Evolutionary conservation across 306 rosid species (phyloP), one percentile per base, ranked within the genome.

Genomic region (Cicer bijugum): DNA sequence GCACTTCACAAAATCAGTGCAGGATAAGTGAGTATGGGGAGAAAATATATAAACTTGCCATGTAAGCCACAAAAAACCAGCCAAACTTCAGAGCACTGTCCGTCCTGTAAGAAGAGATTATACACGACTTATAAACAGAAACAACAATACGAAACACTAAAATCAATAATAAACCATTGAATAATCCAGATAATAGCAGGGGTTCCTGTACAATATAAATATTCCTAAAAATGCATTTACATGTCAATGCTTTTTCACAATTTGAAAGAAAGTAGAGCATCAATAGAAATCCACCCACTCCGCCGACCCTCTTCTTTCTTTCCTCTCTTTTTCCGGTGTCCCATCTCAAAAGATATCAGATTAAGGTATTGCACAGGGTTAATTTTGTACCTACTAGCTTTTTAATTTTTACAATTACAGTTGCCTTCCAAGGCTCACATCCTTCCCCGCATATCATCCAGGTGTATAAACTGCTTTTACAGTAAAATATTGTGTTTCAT

Each of bases 21-120:
- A 55, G 46, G 81, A 79, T 52, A 55, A 79, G 51, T 20, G 52
- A 51, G 76, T 39, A 71, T 19, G 42, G 59, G 37, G 46, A 71
- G 78, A 58, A 55, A 47, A 71, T 7, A 19, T 58, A 52, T 47
- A 74, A 81, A 82, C 85, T 86, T 84, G 82, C 99, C 89, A 40
- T 0, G 81, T 94, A 94, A 78, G 53, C 19, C 74, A 88, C 35
- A 87, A 94, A 94, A 84, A 94, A 94, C 96, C 90, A 87, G 72
- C 96, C 88, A 84, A 91, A 94, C 91, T 89, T 91, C 78, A 95
- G 62, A 78, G 97, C 96, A 85, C 96, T 95, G 79, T 91, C 97
- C 7, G 93, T 91, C 97, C 97, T 91, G 95, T 63, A 69, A 83
- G 69, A 67, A 8, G 60, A 81, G 76, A 80, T 15, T 45, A 46